Conservation (phyloP, 1,284 basidiomycete species). For the Mycena sp. region DNA sequence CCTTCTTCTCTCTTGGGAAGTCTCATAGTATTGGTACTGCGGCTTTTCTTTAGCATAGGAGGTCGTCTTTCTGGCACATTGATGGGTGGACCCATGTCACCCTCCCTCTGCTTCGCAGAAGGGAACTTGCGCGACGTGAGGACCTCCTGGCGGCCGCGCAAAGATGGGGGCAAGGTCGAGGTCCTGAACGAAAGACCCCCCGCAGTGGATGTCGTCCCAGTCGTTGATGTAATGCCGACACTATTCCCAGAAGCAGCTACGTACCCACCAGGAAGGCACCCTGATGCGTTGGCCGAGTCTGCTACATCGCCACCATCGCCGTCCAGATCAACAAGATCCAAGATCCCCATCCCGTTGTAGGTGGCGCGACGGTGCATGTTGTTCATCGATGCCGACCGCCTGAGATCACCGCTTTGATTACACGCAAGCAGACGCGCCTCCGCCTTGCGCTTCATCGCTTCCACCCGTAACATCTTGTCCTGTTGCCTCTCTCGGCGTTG, state of each 20-base stretch:
- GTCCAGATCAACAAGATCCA: constrained; percentile 56
- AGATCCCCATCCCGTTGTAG: constrained; percentile 6
- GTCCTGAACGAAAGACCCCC: constrained; percentile 53
- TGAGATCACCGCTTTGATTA: constrained; percentile 61
- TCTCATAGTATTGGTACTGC: constrained; percentile 80
- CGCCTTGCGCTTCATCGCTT: constrained; percentile 54
- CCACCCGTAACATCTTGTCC: constrained; percentile 45
- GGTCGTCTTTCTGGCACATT: constrained; percentile 64
- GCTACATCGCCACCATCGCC: constrained; percentile 55
- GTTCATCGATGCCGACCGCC: constrained; percentile 82
- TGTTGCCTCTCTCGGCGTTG: constrained; percentile 56
- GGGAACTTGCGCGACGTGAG: constrained; percentile 67
- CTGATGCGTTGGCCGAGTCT: constrained; percentile 73
- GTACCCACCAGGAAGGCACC: constrained; percentile 75
- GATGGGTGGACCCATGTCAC: constrained; percentile 73
- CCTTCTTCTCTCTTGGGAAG: constrained; percentile 84
- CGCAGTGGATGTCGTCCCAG: constrained; percentile 86
- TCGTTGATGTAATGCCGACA: constrained; percentile 89
- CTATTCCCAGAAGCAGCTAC: constrained; percentile 96
- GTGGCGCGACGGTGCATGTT: constrained; percentile 68
- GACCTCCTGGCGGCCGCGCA: constrained; percentile 69
- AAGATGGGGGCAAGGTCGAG: constrained; percentile 57
- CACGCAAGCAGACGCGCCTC: constrained; percentile 49
- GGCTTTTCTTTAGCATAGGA: constrained; percentile 71
- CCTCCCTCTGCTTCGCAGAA: constrained; percentile 45